Evolutionary conservation across 768 basidiomycete species (phyloP).

Genomic region (Boletus coccyginus): DNA sequence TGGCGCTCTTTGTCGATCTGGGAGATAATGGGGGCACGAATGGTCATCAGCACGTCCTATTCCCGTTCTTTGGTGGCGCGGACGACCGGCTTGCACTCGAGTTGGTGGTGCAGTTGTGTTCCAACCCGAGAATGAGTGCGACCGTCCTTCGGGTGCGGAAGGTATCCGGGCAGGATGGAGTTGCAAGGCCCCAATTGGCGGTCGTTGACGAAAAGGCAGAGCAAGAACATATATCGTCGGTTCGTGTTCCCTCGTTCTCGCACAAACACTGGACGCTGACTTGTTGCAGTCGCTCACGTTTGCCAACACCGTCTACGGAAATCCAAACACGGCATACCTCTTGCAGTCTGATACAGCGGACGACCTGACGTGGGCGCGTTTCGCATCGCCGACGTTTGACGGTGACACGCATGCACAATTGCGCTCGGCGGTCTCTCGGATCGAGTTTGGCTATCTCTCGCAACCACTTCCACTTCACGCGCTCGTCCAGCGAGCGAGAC

Average conservation of each 20-base stretch:
- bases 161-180: constrained; percentile 37
- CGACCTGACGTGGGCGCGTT: constrained; percentile 70
- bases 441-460: constrained; percentile 54
- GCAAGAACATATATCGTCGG: constrained; percentile 19
- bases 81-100: constrained; percentile 86
- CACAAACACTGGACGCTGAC: not conserved
- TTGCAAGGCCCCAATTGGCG: constrained; percentile 50
- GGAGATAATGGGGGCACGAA: constrained; percentile 34
- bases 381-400: constrained; percentile 34
- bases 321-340: constrained; percentile 57
- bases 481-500: constrained; percentile 43
- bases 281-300: constrained; percentile 44
- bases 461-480: constrained; percentile 56
- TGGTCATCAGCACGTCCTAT: constrained; percentile 59
- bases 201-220: constrained; percentile 56
- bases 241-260: constrained; percentile 9
- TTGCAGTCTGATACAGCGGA: constrained; percentile 84
- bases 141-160: constrained; percentile 67
- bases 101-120: constrained; percentile 78
- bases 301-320: constrained; percentile 72
- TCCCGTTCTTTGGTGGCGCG: constrained; percentile 93
- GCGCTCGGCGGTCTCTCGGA: constrained; percentile 51
- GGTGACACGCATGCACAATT: constrained; percentile 4
- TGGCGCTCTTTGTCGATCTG: constrained; percentile 84
- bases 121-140: constrained; percentile 59